These are phyloP conservation scores for Gynostemma pentaphyllum DNA, from an alignment of 306 rosid genomes.

Conservation along the genomic window DNA sequence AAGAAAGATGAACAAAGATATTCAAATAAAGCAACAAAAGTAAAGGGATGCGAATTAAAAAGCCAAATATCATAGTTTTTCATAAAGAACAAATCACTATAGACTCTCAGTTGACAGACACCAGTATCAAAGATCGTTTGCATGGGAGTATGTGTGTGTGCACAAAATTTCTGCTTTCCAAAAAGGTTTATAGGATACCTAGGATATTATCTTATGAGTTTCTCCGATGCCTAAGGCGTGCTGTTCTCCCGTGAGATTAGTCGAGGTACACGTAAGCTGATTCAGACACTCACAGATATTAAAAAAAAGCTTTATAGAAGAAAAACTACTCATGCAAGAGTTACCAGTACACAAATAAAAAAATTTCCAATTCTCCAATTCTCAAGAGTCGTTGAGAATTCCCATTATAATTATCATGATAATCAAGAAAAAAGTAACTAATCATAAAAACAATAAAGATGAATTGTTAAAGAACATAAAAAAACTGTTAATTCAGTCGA, in stretches of 20 bases:
- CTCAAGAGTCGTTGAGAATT: background rate
- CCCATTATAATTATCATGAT: background rate
- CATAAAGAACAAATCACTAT: too few relatives aligned
- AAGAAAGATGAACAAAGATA: background rate
- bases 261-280: too few relatives aligned
- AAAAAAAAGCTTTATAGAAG: background rate
- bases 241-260: too few relatives aligned
- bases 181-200: background rate
- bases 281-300: too few relatives aligned
- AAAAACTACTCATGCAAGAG: background rate
- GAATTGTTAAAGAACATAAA: background rate
- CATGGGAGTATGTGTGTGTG: background rate
- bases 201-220: too few relatives aligned
- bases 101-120: background rate
- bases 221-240: too few relatives aligned
- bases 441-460: background rate
- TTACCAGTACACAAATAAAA: background rate
- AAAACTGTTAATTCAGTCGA: background rate
- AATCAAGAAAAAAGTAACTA: background rate
- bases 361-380: background rate
- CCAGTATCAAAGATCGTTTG: background rate
- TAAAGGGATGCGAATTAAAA: background rate
- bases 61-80: background rate
- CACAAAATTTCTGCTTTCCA: background rate
- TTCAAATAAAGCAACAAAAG: background rate